Evolutionary conservation across 2,329 filamentous ascomycete species (phyloP).

Genomic region (Monosporascus sp.): DNA sequence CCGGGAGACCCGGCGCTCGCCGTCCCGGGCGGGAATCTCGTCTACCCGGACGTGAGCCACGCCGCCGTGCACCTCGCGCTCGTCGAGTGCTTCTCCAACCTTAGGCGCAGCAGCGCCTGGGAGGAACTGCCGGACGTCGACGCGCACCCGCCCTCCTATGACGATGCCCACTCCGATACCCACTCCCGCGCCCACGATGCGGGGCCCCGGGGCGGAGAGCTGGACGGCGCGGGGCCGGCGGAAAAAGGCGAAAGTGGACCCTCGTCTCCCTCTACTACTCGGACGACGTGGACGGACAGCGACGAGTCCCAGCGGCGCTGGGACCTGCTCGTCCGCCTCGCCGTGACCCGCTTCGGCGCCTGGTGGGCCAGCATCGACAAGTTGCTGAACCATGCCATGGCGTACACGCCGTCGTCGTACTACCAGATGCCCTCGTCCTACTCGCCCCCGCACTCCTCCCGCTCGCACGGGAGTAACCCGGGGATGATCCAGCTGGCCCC

Average conservation of each 20-base stretch:
- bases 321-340: constrained; percentile 1
- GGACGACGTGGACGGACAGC: neutral
- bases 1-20: neutral
- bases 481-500: constrained; percentile 1
- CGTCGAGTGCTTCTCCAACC: neutral
- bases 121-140: neutral
- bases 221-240: neutral
- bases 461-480: neutral
- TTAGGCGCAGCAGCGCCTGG: neutral
- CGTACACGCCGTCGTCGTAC: neutral
- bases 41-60: constrained; percentile 1
- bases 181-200: neutral
- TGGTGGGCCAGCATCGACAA: constrained; percentile 2
- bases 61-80: constrained; percentile 2
- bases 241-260: neutral
- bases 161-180: neutral
- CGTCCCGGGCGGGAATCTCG: neutral
- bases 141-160: neutral
- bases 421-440: neutral
- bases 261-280: too few relatives aligned
- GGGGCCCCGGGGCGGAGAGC: neutral
- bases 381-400: neutral
- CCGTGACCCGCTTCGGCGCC: neutral
- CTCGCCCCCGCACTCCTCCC: neutral
- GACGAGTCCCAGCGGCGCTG: neutral